Conservation (phyloP, 164 flowering plant species). For the Kingdonia uniflora region DNA sequence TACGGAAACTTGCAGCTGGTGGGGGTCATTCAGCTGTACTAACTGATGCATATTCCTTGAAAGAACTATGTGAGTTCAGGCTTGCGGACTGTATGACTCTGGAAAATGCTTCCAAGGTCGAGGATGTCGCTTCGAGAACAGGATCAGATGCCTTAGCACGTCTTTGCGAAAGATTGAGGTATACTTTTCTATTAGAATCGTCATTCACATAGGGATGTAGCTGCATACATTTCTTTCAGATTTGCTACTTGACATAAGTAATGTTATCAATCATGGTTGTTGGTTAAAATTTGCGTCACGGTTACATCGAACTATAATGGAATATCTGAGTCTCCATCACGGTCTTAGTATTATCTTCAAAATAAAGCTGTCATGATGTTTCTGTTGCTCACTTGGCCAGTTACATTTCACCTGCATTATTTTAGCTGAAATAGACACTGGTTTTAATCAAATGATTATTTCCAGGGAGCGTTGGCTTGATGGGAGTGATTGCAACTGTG, state of each 20-base stretch:
- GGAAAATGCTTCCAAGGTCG: conserved; percentile 59
- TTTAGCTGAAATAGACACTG: background rate
- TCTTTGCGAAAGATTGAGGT: conserved; percentile 90
- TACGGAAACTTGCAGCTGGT: conserved; percentile 88
- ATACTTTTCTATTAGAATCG: conserved; percentile 7
- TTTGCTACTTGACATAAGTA: background rate
- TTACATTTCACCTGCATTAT: background rate
- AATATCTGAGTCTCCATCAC: background rate
- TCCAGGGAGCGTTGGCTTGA: conserved; percentile 47
- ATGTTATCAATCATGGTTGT: background rate
- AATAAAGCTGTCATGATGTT: background rate
- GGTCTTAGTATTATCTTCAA: background rate
- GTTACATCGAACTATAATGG: background rate
- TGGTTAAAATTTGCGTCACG: background rate
- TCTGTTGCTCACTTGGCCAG: background rate
- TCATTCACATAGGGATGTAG: background rate
- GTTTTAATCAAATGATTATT: conserved; percentile 1
- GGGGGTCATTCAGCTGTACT: conserved; percentile 98
- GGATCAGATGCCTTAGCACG: conserved; percentile 95
- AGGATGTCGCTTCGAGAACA: conserved; percentile 78
- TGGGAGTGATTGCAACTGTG: conserved; percentile 21
- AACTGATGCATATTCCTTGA: conserved; percentile 90
- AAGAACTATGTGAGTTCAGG: conserved; percentile 84
- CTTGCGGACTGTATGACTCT: conserved; percentile 69
- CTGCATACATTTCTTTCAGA: background rate